Percentiles rank a stretch among this genome's conserved stretches.
Conservation (phyloP, 2,329 filamentous ascomycete genomes). For the Fusarium haematococcum region DNA sequence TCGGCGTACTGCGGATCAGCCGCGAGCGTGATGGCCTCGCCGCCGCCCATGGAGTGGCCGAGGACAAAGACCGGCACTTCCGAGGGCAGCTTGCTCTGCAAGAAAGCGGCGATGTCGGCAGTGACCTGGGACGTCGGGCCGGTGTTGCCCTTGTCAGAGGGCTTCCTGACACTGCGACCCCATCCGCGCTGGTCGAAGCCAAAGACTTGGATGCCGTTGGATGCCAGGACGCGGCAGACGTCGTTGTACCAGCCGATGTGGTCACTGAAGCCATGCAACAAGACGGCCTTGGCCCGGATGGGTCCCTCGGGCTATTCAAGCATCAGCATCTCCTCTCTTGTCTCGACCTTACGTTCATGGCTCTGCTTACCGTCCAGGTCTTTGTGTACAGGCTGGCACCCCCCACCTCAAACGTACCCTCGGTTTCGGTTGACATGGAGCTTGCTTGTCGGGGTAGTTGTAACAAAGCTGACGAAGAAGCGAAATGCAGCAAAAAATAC, state of each 20-base stretch:
- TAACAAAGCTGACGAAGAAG: neutral
- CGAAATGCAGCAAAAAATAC: neutral
- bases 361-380: conserved; percentile 66
- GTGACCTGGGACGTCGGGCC: conserved; percentile 81
- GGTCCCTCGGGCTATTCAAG: conserved; percentile 63
- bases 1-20: conserved; percentile 63
- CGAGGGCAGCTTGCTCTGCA: conserved; percentile 68
- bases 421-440: conserved; percentile 56
- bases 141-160: conserved; percentile 75
- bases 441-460: neutral
- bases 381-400: conserved; percentile 65
- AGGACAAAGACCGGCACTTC: conserved; percentile 80
- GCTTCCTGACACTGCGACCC: conserved; percentile 76
- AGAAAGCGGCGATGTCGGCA: conserved; percentile 81
- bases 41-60: conserved; percentile 93
- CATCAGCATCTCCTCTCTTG: conserved; percentile 19
- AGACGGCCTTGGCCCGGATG: conserved; percentile 78
- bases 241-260: conserved; percentile 82
- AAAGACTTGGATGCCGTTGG: conserved; percentile 79
- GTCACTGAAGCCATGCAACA: conserved; percentile 92
- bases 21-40: conserved; percentile 74
- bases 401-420: conserved; percentile 62
- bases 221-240: conserved; percentile 78
- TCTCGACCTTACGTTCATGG: neutral
- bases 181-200: conserved; percentile 90